Evolutionary conservation across 495 filamentous ascomycete species (phyloP), one percentile per base, ranked within the genome.

Genomic region (Massariosphaeria phaeospora): DNA sequence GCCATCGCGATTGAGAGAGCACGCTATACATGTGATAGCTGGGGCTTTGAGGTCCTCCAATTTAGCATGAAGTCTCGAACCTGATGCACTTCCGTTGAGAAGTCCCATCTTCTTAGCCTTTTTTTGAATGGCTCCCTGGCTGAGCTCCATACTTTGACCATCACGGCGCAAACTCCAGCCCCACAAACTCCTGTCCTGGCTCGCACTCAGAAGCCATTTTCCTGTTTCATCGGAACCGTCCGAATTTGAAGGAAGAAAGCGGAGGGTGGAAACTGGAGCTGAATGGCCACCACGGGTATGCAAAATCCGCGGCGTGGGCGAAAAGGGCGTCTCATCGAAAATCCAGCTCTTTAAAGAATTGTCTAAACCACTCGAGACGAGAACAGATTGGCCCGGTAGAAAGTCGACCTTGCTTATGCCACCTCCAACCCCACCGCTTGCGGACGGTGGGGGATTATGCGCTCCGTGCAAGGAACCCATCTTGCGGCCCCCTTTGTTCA

Each of bases 291-390:
- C 85, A 38, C 93, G 80, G 36, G 76, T 77, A 65, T 96, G 94
- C 34, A 97, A 75, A 18, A 87, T 84, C 27, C 89, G 79, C 8
- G 93, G 93, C 27, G 89, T 77, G 0, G 89, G 82, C 1, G 86
- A 89, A 67, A 90, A 91, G 2, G 88, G 88, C 2, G 82, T 82
- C 53, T 91, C 83, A 64, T 95, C 89, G 59, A 96, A 94, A 54
- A 95, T 91, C 91, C 91, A 96, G 3, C 85, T 89, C 67, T 88
- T 95, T 34, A 99, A 72, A 27, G 89, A 86, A 68, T 99, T 99
- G 68, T 99, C 93, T 29, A 86, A 76, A 21, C 90, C 94, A 52
- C 86, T 89, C 2, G 90, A 95, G 25, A 96, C 77, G 26, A 99
- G 77, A 0, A 96, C 82, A 13, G 88, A 86, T 66, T 97, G 94